Evolutionary conservation across 2,329 filamentous ascomycete species (phyloP), one percentile per base, ranked within the genome.

Genomic region (Coniochaeta ligniaria): DNA sequence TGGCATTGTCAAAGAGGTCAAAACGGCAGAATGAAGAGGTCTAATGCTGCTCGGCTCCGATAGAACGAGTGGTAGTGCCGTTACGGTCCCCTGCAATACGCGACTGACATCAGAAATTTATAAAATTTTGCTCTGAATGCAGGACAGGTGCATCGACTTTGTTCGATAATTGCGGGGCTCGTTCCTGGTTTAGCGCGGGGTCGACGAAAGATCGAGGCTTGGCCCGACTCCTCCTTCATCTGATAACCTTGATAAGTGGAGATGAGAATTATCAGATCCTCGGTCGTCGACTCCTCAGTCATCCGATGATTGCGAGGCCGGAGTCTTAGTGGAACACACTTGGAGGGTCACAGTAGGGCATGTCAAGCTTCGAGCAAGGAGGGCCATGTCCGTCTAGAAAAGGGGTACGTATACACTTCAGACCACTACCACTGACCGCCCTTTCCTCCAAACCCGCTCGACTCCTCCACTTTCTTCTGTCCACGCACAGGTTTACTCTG

Each of bases 381-480:
- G 3, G 6, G 8, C 11, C 43, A 47, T 47, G 17, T 52, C 6
- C 14, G 6, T 31, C 5, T 31, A n/a, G n/a, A 31, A 52, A 26
- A 28, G 24, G 47, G 47, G 28, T n/a, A n/a, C n/a, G 22, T 26
- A 28, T 52, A 31, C 22, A 17, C 35, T 17, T 12, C 11, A n/a
- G 28, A 31, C 14, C 38, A 59, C 26, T 66, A 63, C 63, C 66
- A 67, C 35, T 63, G 64, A 22, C 61, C 66, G 28, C 68, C 68
- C 59, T 70, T 70, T 26, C 68, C 66, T 2, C 62, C 67, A 54
- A 67, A 68, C 2, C 67, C 69, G 2, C 64, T 61, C 1, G 70
- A 73, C 9, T 66, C 66, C 45, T 68, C 68, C 54, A 61, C 50
- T 62, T 68, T 69, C 65, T 69, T 70, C 28, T 69, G 67, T 33